Conservation (phyloP, 2,329 filamentous ascomycete species). For the Colletotrichum kahawae region DNA sequence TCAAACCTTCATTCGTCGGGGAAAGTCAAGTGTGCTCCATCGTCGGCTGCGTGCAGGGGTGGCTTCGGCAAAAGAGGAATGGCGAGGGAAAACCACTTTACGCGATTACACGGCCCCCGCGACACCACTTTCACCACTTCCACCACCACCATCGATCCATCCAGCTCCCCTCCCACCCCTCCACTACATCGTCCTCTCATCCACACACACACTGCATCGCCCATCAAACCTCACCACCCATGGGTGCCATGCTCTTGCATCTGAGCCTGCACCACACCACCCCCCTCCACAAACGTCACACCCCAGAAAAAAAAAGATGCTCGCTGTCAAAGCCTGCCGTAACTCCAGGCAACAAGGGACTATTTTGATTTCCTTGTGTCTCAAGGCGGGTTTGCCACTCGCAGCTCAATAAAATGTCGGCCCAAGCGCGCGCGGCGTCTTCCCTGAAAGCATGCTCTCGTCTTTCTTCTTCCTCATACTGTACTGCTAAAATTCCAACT, state of each 20-base stretch:
- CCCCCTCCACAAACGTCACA: conserved; percentile 16
- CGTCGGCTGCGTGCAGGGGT: conserved; percentile 28
- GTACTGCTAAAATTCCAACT: background rate
- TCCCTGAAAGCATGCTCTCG: conserved; percentile 16
- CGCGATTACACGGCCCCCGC: conserved; percentile 34
- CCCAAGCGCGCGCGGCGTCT: conserved; percentile 15
- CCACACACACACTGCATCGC: background rate
- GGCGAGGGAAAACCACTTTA: conserved; percentile 37
- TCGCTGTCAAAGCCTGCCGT: conserved; percentile 21
- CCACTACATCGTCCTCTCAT: background rate
- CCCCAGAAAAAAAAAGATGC: background rate
- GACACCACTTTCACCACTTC: conserved; percentile 1
- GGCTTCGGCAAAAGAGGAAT: conserved; percentile 22
- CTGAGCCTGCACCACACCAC: background rate
- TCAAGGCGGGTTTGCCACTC: conserved; percentile 20
- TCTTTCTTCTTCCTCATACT: conserved; percentile 22
- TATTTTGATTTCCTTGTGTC: conserved; percentile 24
- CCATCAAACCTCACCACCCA: background rate
- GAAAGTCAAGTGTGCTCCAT: conserved; percentile 13
- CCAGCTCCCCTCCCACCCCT: conserved; percentile 28
- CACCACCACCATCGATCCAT: background rate
- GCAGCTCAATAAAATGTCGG: conserved; percentile 17
- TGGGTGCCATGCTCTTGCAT: conserved; percentile 12
- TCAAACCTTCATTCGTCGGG: conserved; percentile 7
- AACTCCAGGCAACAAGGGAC: conserved; percentile 23